Percentiles rank a stretch among this genome's conserved stretches.
Evolutionary conservation across 108 stramenopile species (phyloP).

Genomic region (Cyclotella choctawhatcheeana): DNA sequence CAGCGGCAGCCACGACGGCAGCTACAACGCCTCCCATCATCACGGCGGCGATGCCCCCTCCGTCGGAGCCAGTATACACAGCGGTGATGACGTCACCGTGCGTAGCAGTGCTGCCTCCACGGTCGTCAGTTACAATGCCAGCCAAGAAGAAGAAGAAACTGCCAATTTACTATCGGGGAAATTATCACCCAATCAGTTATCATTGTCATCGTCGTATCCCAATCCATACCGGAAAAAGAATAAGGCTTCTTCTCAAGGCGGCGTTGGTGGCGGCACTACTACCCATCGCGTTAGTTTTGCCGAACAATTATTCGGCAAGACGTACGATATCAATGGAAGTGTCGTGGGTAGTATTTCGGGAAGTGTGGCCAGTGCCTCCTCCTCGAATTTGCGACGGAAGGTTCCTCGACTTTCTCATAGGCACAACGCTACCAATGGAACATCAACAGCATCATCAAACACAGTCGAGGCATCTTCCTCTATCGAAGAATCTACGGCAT

Average conservation of each 20-base stretch:
- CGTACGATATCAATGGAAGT: constrained; percentile 5
- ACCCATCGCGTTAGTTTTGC: not conserved
- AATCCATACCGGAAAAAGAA: constrained; percentile 11
- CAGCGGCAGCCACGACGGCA: not conserved
- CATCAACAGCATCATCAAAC: not conserved
- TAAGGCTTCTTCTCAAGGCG: no score
- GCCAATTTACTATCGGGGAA: not conserved
- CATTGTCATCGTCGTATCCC: no score
- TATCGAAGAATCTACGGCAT: not conserved
- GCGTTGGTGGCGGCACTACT: not conserved
- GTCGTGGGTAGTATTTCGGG: constrained; percentile 12
- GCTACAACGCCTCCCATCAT: constrained; percentile 8
- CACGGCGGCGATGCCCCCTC: constrained; percentile 6
- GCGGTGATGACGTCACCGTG: constrained; percentile 5
- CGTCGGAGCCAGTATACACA: not conserved
- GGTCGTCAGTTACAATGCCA: not conserved
- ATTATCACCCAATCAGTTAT: no score
- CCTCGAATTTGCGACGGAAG: not conserved
- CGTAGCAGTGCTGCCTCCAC: not conserved
- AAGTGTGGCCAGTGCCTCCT: not conserved
- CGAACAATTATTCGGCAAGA: constrained; percentile 3
- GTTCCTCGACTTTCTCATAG: not conserved
- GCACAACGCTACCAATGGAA: not conserved
- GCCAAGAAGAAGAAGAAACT: constrained; percentile 7
- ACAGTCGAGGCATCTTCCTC: not conserved